Conservation (phyloP, 2,329 filamentous ascomycete genomes). For the Paraconiothyrium sp. region DNA sequence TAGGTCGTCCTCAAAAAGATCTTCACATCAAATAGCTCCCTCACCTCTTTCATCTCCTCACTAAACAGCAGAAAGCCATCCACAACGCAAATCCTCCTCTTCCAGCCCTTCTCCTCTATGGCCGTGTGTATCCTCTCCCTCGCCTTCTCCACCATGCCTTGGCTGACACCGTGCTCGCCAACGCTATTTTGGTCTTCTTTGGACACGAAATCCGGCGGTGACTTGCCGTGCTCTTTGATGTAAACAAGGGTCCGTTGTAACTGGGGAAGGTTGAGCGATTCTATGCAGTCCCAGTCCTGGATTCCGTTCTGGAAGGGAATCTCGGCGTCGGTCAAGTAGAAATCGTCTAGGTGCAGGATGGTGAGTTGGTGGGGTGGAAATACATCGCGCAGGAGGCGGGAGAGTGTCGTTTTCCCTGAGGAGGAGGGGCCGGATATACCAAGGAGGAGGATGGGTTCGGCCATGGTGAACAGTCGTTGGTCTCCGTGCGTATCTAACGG, state of each 20-base stretch:
- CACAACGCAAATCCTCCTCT: constrained; percentile 67
- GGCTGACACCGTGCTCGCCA: constrained; percentile 50
- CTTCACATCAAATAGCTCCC: constrained; percentile 74
- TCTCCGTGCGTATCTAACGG: neutral
- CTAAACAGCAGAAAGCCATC: constrained; percentile 91
- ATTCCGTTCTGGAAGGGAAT: constrained; percentile 64
- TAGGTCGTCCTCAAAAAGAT: constrained; percentile 78
- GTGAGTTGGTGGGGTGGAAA: constrained; percentile 71
- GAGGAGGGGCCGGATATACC: constrained; percentile 91
- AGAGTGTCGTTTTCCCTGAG: constrained; percentile 93
- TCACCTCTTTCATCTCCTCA: constrained; percentile 61
- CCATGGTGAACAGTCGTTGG: neutral
- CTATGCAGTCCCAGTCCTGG: constrained; percentile 91
- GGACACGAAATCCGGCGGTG: constrained; percentile 61
- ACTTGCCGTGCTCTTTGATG: constrained; percentile 73
- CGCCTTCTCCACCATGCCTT: constrained; percentile 50
- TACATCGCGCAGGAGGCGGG: constrained; percentile 82
- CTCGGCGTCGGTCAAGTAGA: constrained; percentile 83
- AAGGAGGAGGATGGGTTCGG: constrained; percentile 65
- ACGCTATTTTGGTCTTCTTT: constrained; percentile 69
- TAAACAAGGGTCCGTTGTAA: constrained; percentile 74
- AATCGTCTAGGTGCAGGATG: constrained; percentile 95
- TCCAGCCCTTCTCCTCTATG: constrained; percentile 30
- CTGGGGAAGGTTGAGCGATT: constrained; percentile 75
- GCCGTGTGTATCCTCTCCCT: constrained; percentile 24